Evolutionary conservation across 2,329 filamentous ascomycete species (phyloP).

Genomic region (Botrytis fragariae): DNA sequence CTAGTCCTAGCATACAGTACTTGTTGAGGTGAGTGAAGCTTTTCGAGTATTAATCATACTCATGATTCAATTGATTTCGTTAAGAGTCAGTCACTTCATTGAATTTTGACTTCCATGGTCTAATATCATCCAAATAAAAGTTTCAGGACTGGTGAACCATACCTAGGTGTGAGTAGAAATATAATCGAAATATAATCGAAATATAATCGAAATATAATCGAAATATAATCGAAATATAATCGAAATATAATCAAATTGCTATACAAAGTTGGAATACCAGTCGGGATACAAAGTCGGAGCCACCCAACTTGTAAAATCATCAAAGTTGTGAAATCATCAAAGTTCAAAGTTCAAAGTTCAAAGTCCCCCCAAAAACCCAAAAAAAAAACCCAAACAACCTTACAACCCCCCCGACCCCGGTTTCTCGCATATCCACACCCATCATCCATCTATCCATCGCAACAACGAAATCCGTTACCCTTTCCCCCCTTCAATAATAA

Average conservation of each 20-base stretch:
- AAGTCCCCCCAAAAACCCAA: background rate
- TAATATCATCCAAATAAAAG: background rate
- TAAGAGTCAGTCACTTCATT: background rate
- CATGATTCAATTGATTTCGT: background rate
- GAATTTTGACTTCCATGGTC: background rate
- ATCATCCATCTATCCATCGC: conserved; percentile 17
- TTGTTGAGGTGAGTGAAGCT: background rate
- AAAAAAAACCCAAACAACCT: too few species aligned
- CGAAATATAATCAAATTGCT: too few species aligned
- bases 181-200: too few species aligned
- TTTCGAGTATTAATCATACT: background rate
- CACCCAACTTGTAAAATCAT: background rate
- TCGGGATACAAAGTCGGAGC: background rate
- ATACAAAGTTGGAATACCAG: too few species aligned
- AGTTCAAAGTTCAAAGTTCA: background rate
- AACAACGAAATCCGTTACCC: conserved; percentile 20
- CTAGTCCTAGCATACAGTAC: background rate
- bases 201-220: background rate
- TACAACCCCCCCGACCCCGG: background rate
- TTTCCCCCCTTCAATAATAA: conserved; percentile 22
- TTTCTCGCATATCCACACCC: conserved; percentile 22
- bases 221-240: background rate
- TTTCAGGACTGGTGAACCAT: background rate
- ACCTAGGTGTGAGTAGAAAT: background rate
- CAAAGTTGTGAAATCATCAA: background rate